Percentiles rank a stretch among this genome's conserved stretches.
Evolutionary conservation across 495 filamentous ascomycete genomes (phyloP).

Genomic region (Talaromyces proteolyticus): DNA sequence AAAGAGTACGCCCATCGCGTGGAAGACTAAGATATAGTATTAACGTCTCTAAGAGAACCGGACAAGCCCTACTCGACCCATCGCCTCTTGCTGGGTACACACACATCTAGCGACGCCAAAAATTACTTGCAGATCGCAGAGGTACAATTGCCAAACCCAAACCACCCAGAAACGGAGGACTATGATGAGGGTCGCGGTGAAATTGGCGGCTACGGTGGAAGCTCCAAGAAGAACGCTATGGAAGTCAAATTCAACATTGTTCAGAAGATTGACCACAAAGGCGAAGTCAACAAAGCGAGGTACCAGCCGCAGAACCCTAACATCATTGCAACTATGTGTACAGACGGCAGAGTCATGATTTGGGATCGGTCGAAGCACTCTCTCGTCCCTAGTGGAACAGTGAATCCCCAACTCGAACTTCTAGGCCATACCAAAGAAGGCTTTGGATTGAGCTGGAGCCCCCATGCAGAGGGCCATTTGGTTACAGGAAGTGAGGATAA

Average conservation of each 20-base stretch:
- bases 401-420: slow-evolving; percentile 78
- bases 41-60: slow-evolving; percentile 46
- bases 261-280: slow-evolving; percentile 94
- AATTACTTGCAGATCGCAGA: slow-evolving; percentile 96
- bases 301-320: slow-evolving; percentile 98
- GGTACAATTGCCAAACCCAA: slow-evolving; percentile 79
- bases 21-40: background rate
- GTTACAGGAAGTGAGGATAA: slow-evolving; percentile 86
- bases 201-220: slow-evolving; percentile 81
- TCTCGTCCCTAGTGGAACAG: slow-evolving; percentile 60
- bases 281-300: slow-evolving; percentile 96
- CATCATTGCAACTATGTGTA: slow-evolving; percentile 90
- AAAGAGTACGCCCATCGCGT: slow-evolving; percentile 54
- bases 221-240: slow-evolving; percentile 59
- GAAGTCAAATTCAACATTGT: slow-evolving; percentile 78
- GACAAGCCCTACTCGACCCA: slow-evolving; percentile 87
- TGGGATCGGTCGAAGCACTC: slow-evolving; percentile 95
- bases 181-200: slow-evolving; percentile 91
- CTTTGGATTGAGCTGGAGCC: slow-evolving; percentile 93
- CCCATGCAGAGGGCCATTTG: slow-evolving; percentile 73
- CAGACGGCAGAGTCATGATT: slow-evolving; percentile 80
- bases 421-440: slow-evolving; percentile 84
- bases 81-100: slow-evolving; percentile 87
- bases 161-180: slow-evolving; percentile 65
- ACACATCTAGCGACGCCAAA: slow-evolving; percentile 78